phyloP scores from a whole-genome alignment of 139 green algal species.

The Chlorella sp. region DNA sequence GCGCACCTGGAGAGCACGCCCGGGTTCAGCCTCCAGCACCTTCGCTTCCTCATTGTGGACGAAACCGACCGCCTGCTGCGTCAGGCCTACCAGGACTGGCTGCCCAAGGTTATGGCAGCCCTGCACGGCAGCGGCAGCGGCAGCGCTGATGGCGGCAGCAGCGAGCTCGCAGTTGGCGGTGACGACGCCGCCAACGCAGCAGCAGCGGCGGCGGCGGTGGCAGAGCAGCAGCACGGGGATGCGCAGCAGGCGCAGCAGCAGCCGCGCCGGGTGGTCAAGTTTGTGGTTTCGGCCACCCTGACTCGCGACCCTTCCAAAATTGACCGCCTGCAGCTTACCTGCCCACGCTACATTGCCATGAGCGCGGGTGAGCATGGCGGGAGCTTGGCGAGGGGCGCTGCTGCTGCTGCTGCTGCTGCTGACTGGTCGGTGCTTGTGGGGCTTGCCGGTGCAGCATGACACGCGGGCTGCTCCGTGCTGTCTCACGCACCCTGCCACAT shows the following conservation, averaged over 20 bases:
- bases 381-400: no score
- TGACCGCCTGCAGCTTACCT: conserved; percentile 72
- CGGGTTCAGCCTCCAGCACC: conserved; percentile 51
- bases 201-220: background rate
- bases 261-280: conserved; percentile 72
- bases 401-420: background rate
- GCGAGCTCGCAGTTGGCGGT: background rate
- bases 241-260: conserved; percentile 6
- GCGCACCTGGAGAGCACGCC: conserved; percentile 67
- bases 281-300: conserved; percentile 91
- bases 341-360: conserved; percentile 78
- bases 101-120: conserved; percentile 72
- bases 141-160: background rate
- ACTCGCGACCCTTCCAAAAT: conserved; percentile 92
- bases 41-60: conserved; percentile 89
- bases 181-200: background rate
- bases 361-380: conserved; percentile 30
- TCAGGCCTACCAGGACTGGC: conserved; percentile 95
- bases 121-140: background rate
- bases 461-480: background rate
- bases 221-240: background rate
- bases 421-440: no score
- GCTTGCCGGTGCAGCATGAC: background rate
- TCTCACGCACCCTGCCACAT: background rate
- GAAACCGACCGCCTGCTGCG: conserved; percentile 92